These are phyloP conservation scores for Diplosphaera chodatii DNA, from an alignment of 139 green algal species.

Conservation along the genomic window DNA sequence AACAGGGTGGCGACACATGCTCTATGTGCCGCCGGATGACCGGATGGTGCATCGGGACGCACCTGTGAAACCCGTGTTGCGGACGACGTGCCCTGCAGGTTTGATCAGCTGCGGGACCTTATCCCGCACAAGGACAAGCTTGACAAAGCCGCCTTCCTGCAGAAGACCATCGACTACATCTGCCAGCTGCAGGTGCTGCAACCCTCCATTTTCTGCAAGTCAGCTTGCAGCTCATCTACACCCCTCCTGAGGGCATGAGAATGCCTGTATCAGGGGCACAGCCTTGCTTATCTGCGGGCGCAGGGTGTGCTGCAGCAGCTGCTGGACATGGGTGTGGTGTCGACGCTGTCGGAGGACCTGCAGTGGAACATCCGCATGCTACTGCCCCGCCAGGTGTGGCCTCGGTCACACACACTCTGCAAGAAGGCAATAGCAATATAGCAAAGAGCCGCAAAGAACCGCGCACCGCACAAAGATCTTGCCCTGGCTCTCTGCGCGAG, in stretches of 20 bases:
- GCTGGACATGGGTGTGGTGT: constrained; percentile 6
- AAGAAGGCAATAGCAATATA: no score
- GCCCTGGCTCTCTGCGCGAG: no score
- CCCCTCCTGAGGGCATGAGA: no score
- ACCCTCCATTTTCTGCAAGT: background rate
- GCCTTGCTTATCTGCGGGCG: no score
- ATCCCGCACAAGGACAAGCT: constrained; percentile 22
- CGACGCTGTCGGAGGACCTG: constrained; percentile 11
- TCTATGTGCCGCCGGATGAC: background rate
- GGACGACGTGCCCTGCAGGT: constrained; percentile 9
- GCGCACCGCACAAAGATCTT: no score
- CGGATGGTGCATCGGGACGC: no score
- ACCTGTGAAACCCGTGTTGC: no score
- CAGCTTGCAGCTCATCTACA: no score
- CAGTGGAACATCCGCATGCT: constrained; percentile 25
- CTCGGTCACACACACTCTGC: no score
- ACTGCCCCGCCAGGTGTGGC: constrained; percentile 7
- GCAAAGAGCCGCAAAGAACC: no score
- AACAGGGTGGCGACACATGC: no score
- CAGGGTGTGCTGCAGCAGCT: constrained; percentile 22
- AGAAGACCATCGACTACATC: constrained; percentile 18
- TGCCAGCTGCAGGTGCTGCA: constrained; percentile 17
- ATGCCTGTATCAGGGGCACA: no score
- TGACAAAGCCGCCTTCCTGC: constrained; percentile 23
- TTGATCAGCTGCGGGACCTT: constrained; percentile 15